Conservation (phyloP, 176 grass and related monocot genomes). For the Rhynchospora tenuis region DNA sequence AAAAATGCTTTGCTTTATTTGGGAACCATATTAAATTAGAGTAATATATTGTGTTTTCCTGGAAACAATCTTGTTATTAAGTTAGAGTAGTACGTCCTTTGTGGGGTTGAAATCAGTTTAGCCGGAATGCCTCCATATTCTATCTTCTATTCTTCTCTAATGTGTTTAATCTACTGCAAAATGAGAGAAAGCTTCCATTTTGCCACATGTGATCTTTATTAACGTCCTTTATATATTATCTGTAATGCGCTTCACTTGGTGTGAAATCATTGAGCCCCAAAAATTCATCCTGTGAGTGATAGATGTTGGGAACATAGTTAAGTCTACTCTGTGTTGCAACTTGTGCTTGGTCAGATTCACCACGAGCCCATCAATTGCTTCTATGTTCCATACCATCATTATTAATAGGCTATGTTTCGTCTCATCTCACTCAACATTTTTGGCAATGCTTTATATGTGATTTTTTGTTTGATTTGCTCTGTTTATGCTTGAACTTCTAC, state of each 20-base stretch:
- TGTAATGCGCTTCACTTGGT: not conserved
- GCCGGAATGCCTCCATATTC: not conserved
- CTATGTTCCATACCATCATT: not conserved
- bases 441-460: not conserved
- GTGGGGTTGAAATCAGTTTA: not conserved
- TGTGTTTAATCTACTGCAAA: not conserved
- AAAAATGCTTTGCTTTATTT: not conserved
- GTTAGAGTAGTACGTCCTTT: not conserved
- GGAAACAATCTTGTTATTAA: not conserved
- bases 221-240: not conserved
- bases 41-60: not conserved
- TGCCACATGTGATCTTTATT: not conserved
- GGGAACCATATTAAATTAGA: not conserved
- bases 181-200: not conserved
- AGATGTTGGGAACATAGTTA: not conserved
- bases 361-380: not conserved
- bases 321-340: too few relatives aligned
- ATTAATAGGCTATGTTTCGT: not conserved
- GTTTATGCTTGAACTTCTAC: not conserved
- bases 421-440: too few relatives aligned
- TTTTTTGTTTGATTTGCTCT: not conserved
- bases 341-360: too few relatives aligned
- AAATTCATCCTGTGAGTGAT: not conserved
- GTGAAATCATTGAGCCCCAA: not conserved
- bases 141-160: not conserved